These are phyloP conservation scores for Brettanomyces sp. DNA, from an alignment of 805 yeast genomes.

Conservation along the genomic window DNA sequence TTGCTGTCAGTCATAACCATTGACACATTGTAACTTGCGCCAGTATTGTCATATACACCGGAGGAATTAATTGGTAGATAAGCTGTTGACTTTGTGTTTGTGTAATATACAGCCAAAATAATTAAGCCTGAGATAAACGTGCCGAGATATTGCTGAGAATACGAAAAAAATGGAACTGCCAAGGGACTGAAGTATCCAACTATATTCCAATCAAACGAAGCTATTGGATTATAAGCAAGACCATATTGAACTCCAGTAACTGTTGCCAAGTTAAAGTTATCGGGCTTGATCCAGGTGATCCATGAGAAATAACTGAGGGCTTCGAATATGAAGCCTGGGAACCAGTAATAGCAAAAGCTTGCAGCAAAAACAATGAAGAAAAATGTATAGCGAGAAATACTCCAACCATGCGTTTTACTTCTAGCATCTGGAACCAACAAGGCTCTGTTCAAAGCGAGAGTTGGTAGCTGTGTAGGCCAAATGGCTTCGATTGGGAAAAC, in stretches of 20 bases:
- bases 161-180: conserved; percentile 47
- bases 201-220: conserved; percentile 61
- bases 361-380: conserved; percentile 32
- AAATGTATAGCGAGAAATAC: conserved; percentile 40
- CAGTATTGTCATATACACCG: conserved; percentile 42
- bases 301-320: conserved; percentile 54
- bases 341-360: conserved; percentile 38
- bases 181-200: conserved; percentile 51
- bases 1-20: conserved; percentile 36
- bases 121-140: conserved; percentile 44
- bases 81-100: conserved; percentile 41
- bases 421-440: conserved; percentile 36
- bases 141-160: conserved; percentile 35
- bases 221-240: conserved; percentile 51
- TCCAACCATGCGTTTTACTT: conserved; percentile 54
- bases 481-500: conserved; percentile 58
- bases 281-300: conserved; percentile 59
- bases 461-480: conserved; percentile 63
- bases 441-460: conserved; percentile 46
- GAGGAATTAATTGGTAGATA: conserved; percentile 50
- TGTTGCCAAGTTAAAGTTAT: conserved; percentile 51
- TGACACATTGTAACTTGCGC: conserved; percentile 38
- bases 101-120: conserved; percentile 43
- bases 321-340: conserved; percentile 52
- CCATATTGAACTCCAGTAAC: conserved; percentile 57